phyloP scores from a whole-genome alignment of 768 basidiomycete genomes.

The Boletus subcaerulescens region DNA sequence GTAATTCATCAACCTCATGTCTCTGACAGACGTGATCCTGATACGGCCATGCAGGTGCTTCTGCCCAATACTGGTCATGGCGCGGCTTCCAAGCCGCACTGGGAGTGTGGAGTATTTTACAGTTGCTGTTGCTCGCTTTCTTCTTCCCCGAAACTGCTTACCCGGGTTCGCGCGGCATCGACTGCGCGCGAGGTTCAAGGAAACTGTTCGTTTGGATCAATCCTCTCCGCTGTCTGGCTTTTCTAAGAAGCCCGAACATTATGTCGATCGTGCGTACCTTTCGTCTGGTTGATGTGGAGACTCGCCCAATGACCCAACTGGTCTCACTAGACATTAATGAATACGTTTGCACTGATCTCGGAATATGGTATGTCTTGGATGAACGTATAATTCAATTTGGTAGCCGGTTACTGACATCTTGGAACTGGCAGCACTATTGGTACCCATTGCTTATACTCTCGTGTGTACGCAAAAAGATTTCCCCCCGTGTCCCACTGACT shows the following conservation, averaged over 20 bases:
- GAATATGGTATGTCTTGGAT: constrained; percentile 34
- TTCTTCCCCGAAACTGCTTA: constrained; percentile 69
- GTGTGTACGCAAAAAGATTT: constrained; percentile 35
- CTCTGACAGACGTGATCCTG: neutral
- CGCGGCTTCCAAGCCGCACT: constrained; percentile 52
- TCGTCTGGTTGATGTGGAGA: neutral
- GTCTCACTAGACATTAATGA: constrained; percentile 41
- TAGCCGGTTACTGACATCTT: neutral
- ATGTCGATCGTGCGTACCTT: constrained; percentile 45
- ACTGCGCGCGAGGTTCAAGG: constrained; percentile 34
- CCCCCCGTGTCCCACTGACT: neutral
- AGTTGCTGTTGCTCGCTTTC: constrained; percentile 38
- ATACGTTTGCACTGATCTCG: constrained; percentile 26
- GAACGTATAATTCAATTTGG: no score
- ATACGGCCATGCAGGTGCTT: constrained; percentile 34
- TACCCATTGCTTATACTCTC: constrained; percentile 66
- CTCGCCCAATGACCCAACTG: neutral
- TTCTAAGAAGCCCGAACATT: constrained; percentile 61
- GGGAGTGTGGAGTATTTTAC: constrained; percentile 38
- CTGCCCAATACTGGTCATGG: constrained; percentile 65
- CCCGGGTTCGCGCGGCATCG: constrained; percentile 54
- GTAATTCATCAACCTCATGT: constrained; percentile 21
- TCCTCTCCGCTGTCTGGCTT: constrained; percentile 48
- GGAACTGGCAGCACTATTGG: constrained; percentile 37
- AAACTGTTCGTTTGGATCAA: constrained; percentile 49